Evolutionary conservation across 495 filamentous ascomycete genomes (phyloP).

Genomic region (Talaromyces stipitatus): DNA sequence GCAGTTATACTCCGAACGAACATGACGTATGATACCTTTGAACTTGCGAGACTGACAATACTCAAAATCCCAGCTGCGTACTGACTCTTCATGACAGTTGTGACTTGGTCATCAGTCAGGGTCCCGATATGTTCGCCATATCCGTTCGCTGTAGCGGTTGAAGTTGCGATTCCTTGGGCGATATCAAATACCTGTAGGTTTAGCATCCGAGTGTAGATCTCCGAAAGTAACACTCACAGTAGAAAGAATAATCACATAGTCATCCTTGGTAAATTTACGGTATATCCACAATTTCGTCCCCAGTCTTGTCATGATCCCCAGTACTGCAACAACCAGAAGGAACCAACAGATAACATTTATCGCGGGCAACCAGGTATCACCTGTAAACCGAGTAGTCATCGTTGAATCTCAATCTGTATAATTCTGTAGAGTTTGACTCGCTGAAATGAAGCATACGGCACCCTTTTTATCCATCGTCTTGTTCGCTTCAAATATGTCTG

Average conservation of each 20-base stretch:
- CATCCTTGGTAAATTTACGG: constrained; percentile 13
- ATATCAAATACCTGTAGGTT: constrained; percentile 10
- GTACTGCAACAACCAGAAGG: constrained; percentile 12
- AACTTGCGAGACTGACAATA: constrained; percentile 19
- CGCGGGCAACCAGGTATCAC: constrained; percentile 1
- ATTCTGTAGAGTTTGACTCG: no score
- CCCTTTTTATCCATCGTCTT: no score
- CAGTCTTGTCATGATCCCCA: constrained; percentile 13
- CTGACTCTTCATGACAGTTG: constrained; percentile 19
- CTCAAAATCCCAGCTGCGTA: constrained; percentile 27
- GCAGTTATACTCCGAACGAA: constrained; percentile 19
- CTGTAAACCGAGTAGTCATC: background rate
- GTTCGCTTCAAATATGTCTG: no score
- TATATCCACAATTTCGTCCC: constrained; percentile 15
- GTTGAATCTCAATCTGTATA: no score
- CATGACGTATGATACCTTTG: constrained; percentile 26
- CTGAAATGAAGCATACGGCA: no score
- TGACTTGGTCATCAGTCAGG: constrained; percentile 8
- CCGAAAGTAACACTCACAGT: constrained; percentile 9
- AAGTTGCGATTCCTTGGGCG: constrained; percentile 13
- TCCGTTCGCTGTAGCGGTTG: constrained; percentile 14
- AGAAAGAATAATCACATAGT: constrained; percentile 15
- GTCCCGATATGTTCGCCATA: constrained; percentile 15
- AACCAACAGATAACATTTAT: constrained; percentile 17
- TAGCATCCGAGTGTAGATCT: background rate